Base-by-base conservation (phyloP, 352 stramenopile genomes). In the Pythium myriotylum region DNA sequence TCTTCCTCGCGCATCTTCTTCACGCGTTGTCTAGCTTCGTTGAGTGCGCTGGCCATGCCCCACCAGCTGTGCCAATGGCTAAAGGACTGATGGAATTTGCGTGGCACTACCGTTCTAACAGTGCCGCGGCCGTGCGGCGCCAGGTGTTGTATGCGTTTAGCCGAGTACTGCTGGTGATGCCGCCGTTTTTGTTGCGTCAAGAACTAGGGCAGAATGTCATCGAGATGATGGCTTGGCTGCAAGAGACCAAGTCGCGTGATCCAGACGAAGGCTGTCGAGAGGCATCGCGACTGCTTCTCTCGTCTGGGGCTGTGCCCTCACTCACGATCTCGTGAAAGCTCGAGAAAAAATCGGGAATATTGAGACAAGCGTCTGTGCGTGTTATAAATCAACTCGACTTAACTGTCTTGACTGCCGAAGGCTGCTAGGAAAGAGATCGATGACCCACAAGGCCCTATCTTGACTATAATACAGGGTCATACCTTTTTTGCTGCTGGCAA, bases 61-160 rank as follows among this genome's bases (percentile, higher is more conserved):
- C 81, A 3, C 68, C 81, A 43, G 78, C 81, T 2, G 54, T 89
- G 27, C 66, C 81, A 0, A 91, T 93, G 79, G 80, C 76, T 32
- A 90, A 89, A 50, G 77, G 72, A 20, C 59, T 92, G 35, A 51
- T 92, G 19, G 81, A 89, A 52, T 91, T 91, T 59, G 74, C 79
- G 35, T 93, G 78, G 81, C 66, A 65, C 37, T 69, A 91, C 53
- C 80, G 80, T 9, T 49, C 24, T 2, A 84, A 70, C 45, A 33
- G 41, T 0, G 72, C 69, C 23, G 81, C 84, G 10, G 77, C 79
- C 3, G 81, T 93, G 47, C 79, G 84, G 26, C 78, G 84, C 3
- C 84, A 93, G 52, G 84, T 93, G 27, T 47, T 91, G 19, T 93
- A 85, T 37, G 73, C 71, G 49, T 54, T 90, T n/a, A 91, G 84